Percentiles rank a stretch among this genome's conserved stretches.
Conservation (phyloP, 2,329 filamentous ascomycete genomes). For the Fusarium goolgardi region DNA sequence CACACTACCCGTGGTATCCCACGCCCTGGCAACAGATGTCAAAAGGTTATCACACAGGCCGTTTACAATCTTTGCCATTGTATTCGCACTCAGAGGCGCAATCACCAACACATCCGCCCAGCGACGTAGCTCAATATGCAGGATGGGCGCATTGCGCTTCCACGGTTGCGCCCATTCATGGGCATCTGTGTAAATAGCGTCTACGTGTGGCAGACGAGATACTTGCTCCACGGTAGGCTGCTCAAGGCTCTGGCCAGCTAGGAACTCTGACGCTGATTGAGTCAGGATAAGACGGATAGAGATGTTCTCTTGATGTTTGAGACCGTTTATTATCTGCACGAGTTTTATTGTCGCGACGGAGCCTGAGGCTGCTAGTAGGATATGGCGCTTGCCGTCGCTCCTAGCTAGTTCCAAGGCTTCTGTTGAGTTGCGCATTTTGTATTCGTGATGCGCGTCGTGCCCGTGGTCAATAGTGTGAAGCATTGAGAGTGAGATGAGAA, state of each 20-base stretch:
- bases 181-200: constrained; percentile 83
- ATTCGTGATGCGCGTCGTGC: constrained; percentile 41
- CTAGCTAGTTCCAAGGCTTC: constrained; percentile 50
- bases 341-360: constrained; percentile 91
- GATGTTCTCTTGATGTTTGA: constrained; percentile 65
- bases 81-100: constrained; percentile 85
- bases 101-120: constrained; percentile 84
- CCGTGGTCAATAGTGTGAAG: constrained; percentile 42
- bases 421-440: constrained; percentile 45
- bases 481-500: constrained; percentile 18
- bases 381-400: constrained; percentile 56
- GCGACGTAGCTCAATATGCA: constrained; percentile 89
- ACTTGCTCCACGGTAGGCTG: constrained; percentile 77
- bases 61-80: constrained; percentile 82
- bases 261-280: constrained; percentile 77
- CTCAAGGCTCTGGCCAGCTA: constrained; percentile 79
- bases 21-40: constrained; percentile 80
- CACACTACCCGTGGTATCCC: constrained; percentile 79
- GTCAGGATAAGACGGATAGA: constrained; percentile 91
- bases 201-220: constrained; percentile 73
- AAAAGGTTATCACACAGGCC: constrained; percentile 85
- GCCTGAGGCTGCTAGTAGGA: constrained; percentile 57
- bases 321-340: constrained; percentile 70
- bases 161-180: constrained; percentile 87
- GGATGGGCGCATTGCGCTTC: constrained; percentile 80